phyloP scores from a whole-genome alignment of 2,329 filamentous ascomycete species.

The Cercospora sesami region DNA sequence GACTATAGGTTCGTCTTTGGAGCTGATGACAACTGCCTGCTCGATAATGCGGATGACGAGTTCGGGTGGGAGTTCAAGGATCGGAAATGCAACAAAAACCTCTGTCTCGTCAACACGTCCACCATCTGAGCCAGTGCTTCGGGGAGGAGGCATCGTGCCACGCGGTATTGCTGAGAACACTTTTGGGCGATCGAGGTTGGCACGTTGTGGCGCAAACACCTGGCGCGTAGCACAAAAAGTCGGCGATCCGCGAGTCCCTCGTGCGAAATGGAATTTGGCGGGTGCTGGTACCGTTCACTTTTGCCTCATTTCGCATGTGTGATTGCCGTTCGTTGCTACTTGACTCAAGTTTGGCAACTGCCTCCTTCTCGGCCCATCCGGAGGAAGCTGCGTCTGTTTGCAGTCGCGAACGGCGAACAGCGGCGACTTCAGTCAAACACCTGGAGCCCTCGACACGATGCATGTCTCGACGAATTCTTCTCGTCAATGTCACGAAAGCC shows the following conservation, averaged over 20 bases:
- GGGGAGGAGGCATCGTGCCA: background rate
- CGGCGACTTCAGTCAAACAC: no score
- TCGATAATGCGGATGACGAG: background rate
- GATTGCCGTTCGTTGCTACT: no score
- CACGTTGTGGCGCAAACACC: background rate
- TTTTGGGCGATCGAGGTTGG: background rate
- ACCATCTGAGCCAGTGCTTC: background rate
- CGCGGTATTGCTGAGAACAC: background rate
- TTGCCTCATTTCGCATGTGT: no score
- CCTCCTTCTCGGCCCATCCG: no score
- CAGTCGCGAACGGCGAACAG: no score
- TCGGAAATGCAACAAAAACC: background rate
- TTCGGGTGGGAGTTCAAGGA: slow-evolving; percentile 1
- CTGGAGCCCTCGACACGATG: no score
- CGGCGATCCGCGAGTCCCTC: no score
- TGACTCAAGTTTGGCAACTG: no score
- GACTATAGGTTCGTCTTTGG: background rate
- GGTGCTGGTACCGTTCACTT: background rate
- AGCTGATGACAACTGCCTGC: background rate
- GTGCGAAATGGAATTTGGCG: background rate
- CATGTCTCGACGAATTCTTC: no score
- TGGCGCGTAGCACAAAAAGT: background rate
- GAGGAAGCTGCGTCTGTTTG: no score
- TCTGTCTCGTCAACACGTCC: background rate
- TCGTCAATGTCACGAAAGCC: no score